Conservation (phyloP, 139 green algal species). For the Chlamydomonas incerta region DNA sequence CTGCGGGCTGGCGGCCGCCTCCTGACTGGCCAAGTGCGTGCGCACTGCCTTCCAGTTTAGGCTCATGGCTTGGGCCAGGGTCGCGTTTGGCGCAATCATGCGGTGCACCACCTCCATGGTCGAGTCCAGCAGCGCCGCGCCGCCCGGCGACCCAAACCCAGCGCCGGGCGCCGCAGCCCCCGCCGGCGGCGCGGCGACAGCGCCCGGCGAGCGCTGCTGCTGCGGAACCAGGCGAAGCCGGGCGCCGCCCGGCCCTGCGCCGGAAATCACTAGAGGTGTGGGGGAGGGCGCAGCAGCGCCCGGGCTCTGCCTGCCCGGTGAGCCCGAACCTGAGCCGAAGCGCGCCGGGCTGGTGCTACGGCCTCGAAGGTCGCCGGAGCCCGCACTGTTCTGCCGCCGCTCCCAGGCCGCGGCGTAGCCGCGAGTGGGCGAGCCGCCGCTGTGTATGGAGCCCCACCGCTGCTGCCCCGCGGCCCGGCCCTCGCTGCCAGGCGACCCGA, state of each 20-base stretch:
- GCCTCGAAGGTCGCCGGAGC: neutral
- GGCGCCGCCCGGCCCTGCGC: neutral
- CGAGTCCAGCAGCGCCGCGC: neutral
- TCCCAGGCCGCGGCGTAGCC: conserved; percentile 8
- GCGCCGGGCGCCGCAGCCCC: neutral
- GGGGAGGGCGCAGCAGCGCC: neutral
- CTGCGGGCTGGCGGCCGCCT: neutral
- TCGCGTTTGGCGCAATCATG: conserved; percentile 10
- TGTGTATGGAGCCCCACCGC: no score
- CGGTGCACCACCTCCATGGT: conserved; percentile 18
- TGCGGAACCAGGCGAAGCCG: neutral
- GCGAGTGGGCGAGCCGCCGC: neutral
- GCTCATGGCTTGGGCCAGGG: conserved; percentile 14
- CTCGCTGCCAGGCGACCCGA: neutral
- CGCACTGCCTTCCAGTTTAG: conserved; percentile 11
- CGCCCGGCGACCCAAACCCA: neutral
- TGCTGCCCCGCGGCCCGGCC: no score
- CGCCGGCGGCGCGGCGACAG: neutral
- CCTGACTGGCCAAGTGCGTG: neutral
- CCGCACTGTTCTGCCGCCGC: neutral
- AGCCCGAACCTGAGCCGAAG: neutral
- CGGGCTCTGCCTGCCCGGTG: neutral
- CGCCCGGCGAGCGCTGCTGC: neutral
- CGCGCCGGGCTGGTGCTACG: neutral
- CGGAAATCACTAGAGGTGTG: neutral